These are phyloP conservation scores for Coniosporium tulheliwenetii DNA, from an alignment of 2,329 filamentous ascomycete species.

Conservation along the genomic window DNA sequence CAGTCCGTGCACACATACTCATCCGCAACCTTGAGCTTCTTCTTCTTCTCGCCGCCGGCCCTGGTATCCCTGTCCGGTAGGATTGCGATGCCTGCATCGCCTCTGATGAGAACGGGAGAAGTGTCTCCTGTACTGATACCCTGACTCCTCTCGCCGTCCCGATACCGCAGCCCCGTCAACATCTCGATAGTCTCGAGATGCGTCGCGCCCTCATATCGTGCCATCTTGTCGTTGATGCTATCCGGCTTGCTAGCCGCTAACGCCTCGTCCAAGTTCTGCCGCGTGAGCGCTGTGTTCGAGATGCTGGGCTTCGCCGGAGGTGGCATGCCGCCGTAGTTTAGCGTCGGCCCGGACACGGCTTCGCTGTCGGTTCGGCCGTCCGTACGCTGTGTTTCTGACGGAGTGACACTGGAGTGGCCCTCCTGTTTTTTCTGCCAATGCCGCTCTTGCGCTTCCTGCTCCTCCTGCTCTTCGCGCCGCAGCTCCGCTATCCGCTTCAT, in stretches of 20 bases:
- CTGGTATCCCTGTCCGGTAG: constrained; percentile 61
- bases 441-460: constrained; percentile 49
- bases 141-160: constrained; percentile 73
- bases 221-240: constrained; percentile 73
- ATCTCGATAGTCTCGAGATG: constrained; percentile 85
- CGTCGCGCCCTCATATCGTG: constrained; percentile 57
- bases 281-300: constrained; percentile 55
- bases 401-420: constrained; percentile 36
- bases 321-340: constrained; percentile 41
- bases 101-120: constrained; percentile 67
- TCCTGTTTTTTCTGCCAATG: constrained; percentile 46
- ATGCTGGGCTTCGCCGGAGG: constrained; percentile 48
- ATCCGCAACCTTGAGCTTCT: constrained; percentile 64
- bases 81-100: constrained; percentile 75
- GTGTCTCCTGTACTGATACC: constrained; percentile 78
- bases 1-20: constrained; percentile 96
- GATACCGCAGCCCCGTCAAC: constrained; percentile 75
- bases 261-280: constrained; percentile 65
- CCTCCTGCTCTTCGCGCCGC: constrained; percentile 71
- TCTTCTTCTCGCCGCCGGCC: constrained; percentile 58
- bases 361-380: constrained; percentile 20
- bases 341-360: constrained; percentile 6
- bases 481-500: constrained; percentile 73
- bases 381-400: constrained; percentile 19
- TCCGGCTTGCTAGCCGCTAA: constrained; percentile 51